phyloP scores from a whole-genome alignment of 805 yeast genomes.

The Kluyveromyces aestuarii region DNA sequence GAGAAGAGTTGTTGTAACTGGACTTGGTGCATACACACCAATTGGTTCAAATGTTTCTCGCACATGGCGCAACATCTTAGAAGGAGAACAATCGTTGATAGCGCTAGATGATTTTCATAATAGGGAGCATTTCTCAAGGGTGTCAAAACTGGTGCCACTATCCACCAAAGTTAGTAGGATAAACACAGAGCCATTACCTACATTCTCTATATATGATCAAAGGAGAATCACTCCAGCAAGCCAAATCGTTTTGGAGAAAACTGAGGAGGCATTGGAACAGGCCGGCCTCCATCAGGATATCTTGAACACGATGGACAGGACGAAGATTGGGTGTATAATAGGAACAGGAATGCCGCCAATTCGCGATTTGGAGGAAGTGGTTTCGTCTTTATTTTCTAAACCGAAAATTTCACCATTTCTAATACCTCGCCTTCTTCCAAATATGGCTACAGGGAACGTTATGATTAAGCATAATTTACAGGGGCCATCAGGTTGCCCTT shows the following conservation, averaged over 20 bases:
- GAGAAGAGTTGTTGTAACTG: constrained; percentile 81
- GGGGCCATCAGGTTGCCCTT: constrained; percentile 83
- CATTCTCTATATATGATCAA: constrained; percentile 34
- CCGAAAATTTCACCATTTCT: constrained; percentile 72
- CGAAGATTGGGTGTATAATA: constrained; percentile 57
- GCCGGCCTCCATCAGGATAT: constrained; percentile 40
- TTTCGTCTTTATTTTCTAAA: constrained; percentile 40
- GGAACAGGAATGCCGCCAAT: constrained; percentile 93
- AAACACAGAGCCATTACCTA: constrained; percentile 25
- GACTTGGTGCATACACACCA: constrained; percentile 81
- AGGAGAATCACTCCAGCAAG: constrained; percentile 63
- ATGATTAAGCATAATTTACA: constrained; percentile 66
- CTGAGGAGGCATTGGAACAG: constrained; percentile 67
- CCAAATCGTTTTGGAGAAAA: constrained; percentile 70
- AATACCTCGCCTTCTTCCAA: constrained; percentile 72
- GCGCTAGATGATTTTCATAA: constrained; percentile 26
- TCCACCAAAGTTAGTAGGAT: constrained; percentile 42
- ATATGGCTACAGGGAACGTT: constrained; percentile 92
- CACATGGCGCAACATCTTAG: constrained; percentile 47
- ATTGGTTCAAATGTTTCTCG: constrained; percentile 58
- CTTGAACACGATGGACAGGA: constrained; percentile 19
- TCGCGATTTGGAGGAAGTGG: constrained; percentile 53
- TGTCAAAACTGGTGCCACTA: constrained; percentile 57
- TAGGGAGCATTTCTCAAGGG: constrained; percentile 40
- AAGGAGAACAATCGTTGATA: constrained; percentile 47